Conservation (phyloP, 2,329 filamentous ascomycete species). For the Aspergillus pseudoterreus region DNA sequence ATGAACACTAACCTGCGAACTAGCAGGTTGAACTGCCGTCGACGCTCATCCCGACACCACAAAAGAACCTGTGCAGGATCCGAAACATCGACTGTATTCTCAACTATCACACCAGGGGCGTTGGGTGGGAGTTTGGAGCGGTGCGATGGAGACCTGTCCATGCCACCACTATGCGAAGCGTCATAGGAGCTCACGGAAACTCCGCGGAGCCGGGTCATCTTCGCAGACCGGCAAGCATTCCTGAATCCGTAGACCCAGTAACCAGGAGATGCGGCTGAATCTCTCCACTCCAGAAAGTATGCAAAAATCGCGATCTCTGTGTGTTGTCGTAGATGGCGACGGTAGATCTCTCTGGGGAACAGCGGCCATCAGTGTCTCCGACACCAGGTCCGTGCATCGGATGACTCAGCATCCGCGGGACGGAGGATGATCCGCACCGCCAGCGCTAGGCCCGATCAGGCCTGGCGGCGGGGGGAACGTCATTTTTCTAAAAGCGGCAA, state of each 20-base stretch:
- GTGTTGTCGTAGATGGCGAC: background rate
- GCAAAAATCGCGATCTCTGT: no score
- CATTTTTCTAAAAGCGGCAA: conserved; percentile 18
- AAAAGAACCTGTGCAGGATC: conserved; percentile 35
- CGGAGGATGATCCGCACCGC: background rate
- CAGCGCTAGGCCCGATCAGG: background rate
- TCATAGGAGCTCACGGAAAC: conserved; percentile 33
- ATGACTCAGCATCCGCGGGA: background rate
- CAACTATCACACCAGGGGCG: conserved; percentile 35
- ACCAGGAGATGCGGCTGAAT: background rate
- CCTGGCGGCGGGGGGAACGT: conserved; percentile 10
- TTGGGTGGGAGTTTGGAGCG: conserved; percentile 39
- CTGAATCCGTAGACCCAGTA: conserved; percentile 8
- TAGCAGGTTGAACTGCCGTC: conserved; percentile 53
- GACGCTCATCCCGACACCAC: conserved; percentile 39
- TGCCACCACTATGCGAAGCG: conserved; percentile 20
- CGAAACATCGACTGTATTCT: conserved; percentile 38
- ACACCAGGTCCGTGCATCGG: background rate
- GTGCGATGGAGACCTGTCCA: conserved; percentile 27
- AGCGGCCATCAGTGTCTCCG: background rate
- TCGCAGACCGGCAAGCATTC: conserved; percentile 25
- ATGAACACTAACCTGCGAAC: conserved; percentile 58
- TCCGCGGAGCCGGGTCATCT: conserved; percentile 43
- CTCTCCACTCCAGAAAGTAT: background rate
- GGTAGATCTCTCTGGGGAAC: background rate